Evolutionary conservation across 2,329 filamentous ascomycete species (phyloP), one percentile per base, ranked within the genome.

Genomic region (Juglanconis juglandina): DNA sequence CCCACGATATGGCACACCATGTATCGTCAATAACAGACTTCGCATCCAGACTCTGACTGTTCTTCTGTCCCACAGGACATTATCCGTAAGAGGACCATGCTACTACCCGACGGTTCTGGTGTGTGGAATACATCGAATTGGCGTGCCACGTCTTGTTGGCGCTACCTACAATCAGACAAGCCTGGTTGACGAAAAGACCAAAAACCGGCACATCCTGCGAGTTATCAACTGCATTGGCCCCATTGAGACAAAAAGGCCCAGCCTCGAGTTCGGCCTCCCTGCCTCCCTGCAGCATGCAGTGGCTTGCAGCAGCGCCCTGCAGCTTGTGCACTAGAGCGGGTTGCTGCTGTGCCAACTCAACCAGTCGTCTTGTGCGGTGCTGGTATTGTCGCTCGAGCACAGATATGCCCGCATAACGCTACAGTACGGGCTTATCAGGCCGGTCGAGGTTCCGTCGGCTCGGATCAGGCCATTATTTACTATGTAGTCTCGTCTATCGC

Each of bases 241-340:
- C 56, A 58, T 54, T 39, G 49, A 52, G 42, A 62, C 35, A 49
- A 52, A 42, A 53, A 47, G 53, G 54, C 51, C 46, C 44, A 3
- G 62, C 54, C 56, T 61, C 17, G 61, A 58, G 55, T 64, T 60
- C 48, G 54, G 44, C 11, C 33, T 39, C 50, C 33, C 52, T 63
- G 37, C 59, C 64, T 67, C 66, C 68, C 68, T 70, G 65, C 66
- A 60, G 63, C 66, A 61, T 68, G 69, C 69, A 69, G 63, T 61
- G 60, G 61, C 60, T 53, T 61, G 59, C 54, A 61, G 58, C 46
- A 48, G 56, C 32, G 57, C 55, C 61, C 62, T 64, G 64, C 63
- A 64, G 64, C 52, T 46, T 51, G 46, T 47, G 58, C 58, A 42
- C 53, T 60, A 59, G 57, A 42, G 50, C 54, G 30, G 35, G 39